phyloP scores from a whole-genome alignment of 345 rosid species.

The Hibiscus tridactylites region DNA sequence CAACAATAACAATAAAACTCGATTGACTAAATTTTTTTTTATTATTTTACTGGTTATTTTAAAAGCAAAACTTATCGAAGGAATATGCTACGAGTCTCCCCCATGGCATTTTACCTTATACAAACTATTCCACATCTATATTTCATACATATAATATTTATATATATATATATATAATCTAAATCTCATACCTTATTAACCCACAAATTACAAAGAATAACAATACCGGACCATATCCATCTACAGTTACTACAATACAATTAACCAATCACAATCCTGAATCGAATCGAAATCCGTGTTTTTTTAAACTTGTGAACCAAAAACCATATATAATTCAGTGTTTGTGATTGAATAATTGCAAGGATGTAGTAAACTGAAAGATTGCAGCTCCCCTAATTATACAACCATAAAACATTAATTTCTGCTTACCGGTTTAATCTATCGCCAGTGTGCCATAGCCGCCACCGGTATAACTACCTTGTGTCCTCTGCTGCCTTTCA shows the following conservation, averaged over 20 bases:
- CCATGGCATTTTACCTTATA: background rate
- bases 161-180: background rate
- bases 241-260: background rate
- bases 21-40: no score
- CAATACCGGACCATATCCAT: constrained; percentile 11
- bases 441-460: constrained; percentile 69
- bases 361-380: background rate
- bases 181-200: constrained; percentile 42
- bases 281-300: background rate
- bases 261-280: background rate
- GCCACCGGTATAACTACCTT: constrained; percentile 80
- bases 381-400: constrained; percentile 7
- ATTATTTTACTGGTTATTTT: no score
- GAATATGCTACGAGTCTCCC: background rate
- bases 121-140: constrained; percentile 23
- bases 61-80: background rate
- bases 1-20: no score
- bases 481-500: constrained; percentile 98
- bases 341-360: background rate
- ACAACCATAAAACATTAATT: constrained; percentile 23
- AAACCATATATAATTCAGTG: background rate
- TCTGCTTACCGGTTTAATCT: constrained; percentile 7
- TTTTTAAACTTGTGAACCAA: background rate
- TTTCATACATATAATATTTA: constrained; percentile 7
- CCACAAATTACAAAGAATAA: constrained; percentile 55